Evolutionary conservation across 148 eudicot genomes (phyloP).

Genomic region (Linanthus parryae): DNA sequence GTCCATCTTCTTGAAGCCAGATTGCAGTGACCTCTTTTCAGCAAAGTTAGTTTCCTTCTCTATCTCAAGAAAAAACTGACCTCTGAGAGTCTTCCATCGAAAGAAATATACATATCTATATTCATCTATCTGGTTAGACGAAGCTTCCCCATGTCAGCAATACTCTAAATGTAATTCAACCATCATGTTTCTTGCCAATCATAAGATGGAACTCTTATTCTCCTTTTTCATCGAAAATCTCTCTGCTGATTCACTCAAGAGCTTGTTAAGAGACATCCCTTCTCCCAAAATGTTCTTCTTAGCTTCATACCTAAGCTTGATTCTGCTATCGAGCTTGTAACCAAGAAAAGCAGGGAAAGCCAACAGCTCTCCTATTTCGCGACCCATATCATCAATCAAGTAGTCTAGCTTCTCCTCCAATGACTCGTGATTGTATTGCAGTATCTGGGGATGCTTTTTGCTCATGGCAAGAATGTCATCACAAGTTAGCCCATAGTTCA

Average conservation of each 20-base stretch:
- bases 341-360: slow-evolving; percentile 95
- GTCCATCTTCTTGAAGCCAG: too few species aligned
- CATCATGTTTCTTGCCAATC: too few species aligned
- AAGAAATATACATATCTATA: too few species aligned
- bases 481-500: slow-evolving; percentile 67
- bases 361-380: slow-evolving; percentile 79
- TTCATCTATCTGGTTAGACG: too few species aligned
- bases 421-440: slow-evolving; percentile 78
- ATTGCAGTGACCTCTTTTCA: too few species aligned
- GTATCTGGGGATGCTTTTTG: slow-evolving; percentile 76
- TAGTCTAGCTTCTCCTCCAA: slow-evolving; percentile 79
- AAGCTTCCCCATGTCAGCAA: too few species aligned
- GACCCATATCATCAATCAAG: slow-evolving; percentile 80
- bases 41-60: too few species aligned
- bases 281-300: slow-evolving; percentile 54
- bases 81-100: too few species aligned
- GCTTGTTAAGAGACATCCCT: slow-evolving; percentile 86
- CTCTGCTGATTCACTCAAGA: slow-evolving; percentile 61
- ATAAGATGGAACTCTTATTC: slow-evolving; percentile 10
- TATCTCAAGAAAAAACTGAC: too few species aligned
- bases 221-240: slow-evolving; percentile 53
- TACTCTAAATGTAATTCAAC: too few species aligned
- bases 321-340: slow-evolving; percentile 80
- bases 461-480: slow-evolving; percentile 80
- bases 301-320: slow-evolving; percentile 76